These are phyloP conservation scores for Durusdinium trenchii DNA, from an alignment of 73 alveolate genomes.

Conservation along the genomic window DNA sequence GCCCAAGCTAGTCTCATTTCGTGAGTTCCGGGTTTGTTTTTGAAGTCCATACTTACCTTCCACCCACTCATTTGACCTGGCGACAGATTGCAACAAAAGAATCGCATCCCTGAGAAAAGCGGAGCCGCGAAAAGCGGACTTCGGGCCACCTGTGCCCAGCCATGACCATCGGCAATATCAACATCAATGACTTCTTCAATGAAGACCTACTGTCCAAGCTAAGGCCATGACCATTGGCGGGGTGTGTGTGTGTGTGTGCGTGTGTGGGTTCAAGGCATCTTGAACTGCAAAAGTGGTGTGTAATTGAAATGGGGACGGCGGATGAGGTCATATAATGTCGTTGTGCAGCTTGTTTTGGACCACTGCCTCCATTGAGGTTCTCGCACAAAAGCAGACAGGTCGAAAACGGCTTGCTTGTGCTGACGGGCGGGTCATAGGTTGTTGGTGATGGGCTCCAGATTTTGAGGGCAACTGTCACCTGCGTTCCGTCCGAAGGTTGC, in stretches of 20 bases:
- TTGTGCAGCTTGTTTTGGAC: not conserved
- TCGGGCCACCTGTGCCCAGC: no score
- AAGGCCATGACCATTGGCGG: not conserved
- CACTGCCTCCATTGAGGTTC: not conserved
- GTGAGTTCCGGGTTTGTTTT: no score
- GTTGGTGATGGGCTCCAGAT: no score
- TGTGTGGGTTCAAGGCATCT: not conserved
- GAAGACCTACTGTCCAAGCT: not conserved
- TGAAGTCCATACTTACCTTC: no score
- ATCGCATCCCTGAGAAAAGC: no score
- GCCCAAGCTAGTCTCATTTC: no score
- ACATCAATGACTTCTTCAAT: not conserved
- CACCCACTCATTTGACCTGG: no score
- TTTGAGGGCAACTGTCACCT: no score
- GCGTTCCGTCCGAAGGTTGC: no score
- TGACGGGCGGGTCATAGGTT: no score
- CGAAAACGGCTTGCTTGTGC: not conserved
- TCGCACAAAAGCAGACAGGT: not conserved
- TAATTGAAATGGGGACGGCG: not conserved
- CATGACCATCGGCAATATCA: constrained; percentile 22
- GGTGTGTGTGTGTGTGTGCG: not conserved
- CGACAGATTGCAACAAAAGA: no score
- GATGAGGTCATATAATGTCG: not conserved
- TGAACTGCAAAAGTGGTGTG: not conserved
- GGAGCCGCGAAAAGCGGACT: no score